A percentile compares a stretch with the other conserved stretches of the same genome.
phyloP scores from a whole-genome alignment of 805 yeast species.

The Starmerella vaccinii region DNA sequence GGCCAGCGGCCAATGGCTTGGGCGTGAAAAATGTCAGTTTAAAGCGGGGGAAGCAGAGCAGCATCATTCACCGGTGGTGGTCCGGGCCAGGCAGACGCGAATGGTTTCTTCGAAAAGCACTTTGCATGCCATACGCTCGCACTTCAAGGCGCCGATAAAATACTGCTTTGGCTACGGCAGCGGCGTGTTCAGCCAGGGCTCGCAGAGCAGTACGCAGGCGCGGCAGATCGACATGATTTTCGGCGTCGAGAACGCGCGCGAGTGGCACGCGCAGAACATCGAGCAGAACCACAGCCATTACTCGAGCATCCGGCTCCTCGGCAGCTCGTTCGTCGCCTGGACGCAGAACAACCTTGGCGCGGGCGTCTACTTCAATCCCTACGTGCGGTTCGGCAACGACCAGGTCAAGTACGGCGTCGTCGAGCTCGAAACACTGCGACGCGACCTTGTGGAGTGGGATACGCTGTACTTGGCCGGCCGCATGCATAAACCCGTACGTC shows the following conservation, averaged over 20 bases:
- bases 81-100: no score
- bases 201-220: conserved; percentile 31
- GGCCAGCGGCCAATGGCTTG: background rate
- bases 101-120: conserved; percentile 16
- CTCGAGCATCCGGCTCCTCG: conserved; percentile 53
- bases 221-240: conserved; percentile 77
- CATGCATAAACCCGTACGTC: conserved; percentile 83
- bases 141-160: conserved; percentile 60
- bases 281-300: conserved; percentile 64
- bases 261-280: conserved; percentile 70
- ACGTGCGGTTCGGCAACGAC: conserved; percentile 49
- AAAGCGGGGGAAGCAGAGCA: background rate
- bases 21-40: conserved; percentile 2
- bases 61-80: no score
- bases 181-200: conserved; percentile 76
- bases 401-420: conserved; percentile 81
- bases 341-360: conserved; percentile 62
- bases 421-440: conserved; percentile 46
- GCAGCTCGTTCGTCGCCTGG: conserved; percentile 45
- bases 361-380: conserved; percentile 92
- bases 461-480: conserved; percentile 84
- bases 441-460: conserved; percentile 76
- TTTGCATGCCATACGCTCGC: conserved; percentile 41
- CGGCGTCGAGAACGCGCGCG: conserved; percentile 62
- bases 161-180: conserved; percentile 92